phyloP scores from a whole-genome alignment of 176 grass and related monocot species.

The Puya raimondii region DNA sequence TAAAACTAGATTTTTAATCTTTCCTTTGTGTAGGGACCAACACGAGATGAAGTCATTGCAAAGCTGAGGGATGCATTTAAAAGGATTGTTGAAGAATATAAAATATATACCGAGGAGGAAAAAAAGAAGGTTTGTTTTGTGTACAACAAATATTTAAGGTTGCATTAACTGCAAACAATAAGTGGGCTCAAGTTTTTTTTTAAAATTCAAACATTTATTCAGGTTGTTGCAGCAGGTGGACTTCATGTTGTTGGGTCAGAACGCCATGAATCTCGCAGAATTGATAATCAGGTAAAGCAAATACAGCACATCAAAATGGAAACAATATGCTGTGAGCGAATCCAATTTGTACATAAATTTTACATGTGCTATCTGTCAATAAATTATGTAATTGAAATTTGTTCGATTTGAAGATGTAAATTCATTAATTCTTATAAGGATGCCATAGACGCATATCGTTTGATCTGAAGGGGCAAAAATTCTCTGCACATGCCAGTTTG shows the following conservation, averaged over 20 bases:
- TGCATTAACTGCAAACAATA: slow-evolving; percentile 4
- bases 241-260: slow-evolving; percentile 94
- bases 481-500: not conserved
- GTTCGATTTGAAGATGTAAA: too few relatives aligned
- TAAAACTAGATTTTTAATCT: not conserved
- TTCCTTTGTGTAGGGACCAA: slow-evolving; percentile 48
- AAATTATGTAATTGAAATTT: too few relatives aligned
- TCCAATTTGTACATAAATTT: too few relatives aligned
- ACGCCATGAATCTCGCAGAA: slow-evolving; percentile 94
- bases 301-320: too few relatives aligned
- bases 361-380: too few relatives aligned
- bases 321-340: too few relatives aligned
- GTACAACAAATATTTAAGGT: slow-evolving; percentile 18
- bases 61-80: slow-evolving; percentile 76
- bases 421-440: too few relatives aligned
- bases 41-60: slow-evolving; percentile 83
- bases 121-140: slow-evolving; percentile 59
- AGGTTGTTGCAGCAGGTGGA: slow-evolving; percentile 84
- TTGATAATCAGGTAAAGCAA: slow-evolving; percentile 88
- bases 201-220: slow-evolving; percentile 14
- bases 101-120: slow-evolving; percentile 90
- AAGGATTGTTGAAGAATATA: slow-evolving; percentile 78
- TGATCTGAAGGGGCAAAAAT: not conserved
- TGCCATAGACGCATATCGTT: not conserved
- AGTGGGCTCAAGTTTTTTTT: not conserved